Base-by-base conservation (phyloP, 768 basidiomycete genomes). In the Boletales sp. region DNA sequence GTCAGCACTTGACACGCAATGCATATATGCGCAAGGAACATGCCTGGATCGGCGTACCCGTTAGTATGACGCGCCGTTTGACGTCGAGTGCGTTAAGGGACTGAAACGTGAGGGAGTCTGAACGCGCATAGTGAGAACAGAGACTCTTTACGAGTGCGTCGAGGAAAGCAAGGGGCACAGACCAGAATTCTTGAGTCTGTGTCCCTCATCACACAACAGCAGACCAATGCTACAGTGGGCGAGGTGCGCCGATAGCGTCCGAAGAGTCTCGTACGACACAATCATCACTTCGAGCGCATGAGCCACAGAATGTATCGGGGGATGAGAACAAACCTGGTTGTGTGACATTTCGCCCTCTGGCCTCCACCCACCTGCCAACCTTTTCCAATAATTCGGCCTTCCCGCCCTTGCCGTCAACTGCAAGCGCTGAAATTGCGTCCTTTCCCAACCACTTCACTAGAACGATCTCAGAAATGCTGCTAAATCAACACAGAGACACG, bases 131-230 rank as follows among this genome's bases (percentile, higher is more conserved):
- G 41, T 55, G 41, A 52, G 50, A 38, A 25, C 21, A 8, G 11
- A 38, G 36, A 31, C 11, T 49, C 44, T 46, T 11, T 34, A 50
- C 34, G 36, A 48, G 21, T 15, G 31, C 17, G 28, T 32, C 49
- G 17, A 33, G 32, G 10, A 18, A 32, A 30, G 21, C 15, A 18
- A 48, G n/a, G 44, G 44, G 19, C 47, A 70, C 74, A 46, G 56
- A 90, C 94, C 90, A 41, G 90, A 90, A 64, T 99, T 99, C 73
- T 99, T 99, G 51, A 99, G 74, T 44, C 95, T 77, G 72, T 99
- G 95, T 5, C 95, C 95, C 72, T 99, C 95, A 60, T 99, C 95
- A 54, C 93, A 95, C 30, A 99, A 80, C n/a, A 99, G 71, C 14
- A 99, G 70, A 2, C 96, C 96, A 41, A 99, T 89, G 45, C 76